Percentiles rank a stretch among this genome's conserved stretches.
These are phyloP conservation scores for Dipteronia sinensis DNA, from an alignment of 345 rosid species.

Conservation along the genomic window DNA sequence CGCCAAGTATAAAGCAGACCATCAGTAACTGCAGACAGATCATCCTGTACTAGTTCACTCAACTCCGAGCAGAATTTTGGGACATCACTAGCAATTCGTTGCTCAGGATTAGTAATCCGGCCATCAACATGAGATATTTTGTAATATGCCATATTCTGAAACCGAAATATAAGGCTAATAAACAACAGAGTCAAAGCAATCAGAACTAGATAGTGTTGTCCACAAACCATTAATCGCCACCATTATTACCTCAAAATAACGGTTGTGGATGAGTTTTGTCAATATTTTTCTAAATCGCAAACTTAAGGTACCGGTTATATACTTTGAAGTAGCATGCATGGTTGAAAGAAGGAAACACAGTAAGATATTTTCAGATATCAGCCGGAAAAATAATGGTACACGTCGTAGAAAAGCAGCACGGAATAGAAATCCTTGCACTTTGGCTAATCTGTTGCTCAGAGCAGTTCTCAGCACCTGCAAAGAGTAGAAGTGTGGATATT, in stretches of 20 bases:
- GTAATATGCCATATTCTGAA: slow-evolving; percentile 98
- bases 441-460: slow-evolving; percentile 93
- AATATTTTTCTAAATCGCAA: slow-evolving; percentile 86
- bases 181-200: slow-evolving; percentile 11
- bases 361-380: slow-evolving; percentile 88
- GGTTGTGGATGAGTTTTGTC: slow-evolving; percentile 84
- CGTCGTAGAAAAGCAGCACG: slow-evolving; percentile 96
- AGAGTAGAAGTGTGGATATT: slow-evolving; percentile 16
- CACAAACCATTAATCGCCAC: background rate
- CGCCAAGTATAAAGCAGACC: slow-evolving; percentile 93
- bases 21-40: slow-evolving; percentile 86
- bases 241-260: slow-evolving; percentile 78
- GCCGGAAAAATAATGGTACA: slow-evolving; percentile 76
- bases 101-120: slow-evolving; percentile 90
- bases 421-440: slow-evolving; percentile 96
- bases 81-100: slow-evolving; percentile 92
- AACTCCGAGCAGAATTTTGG: slow-evolving; percentile 96
- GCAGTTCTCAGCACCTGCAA: slow-evolving; percentile 84
- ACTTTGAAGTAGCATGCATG: slow-evolving; percentile 84
- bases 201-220: slow-evolving; percentile 3
- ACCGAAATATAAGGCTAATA: slow-evolving; percentile 24
- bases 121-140: slow-evolving; percentile 96
- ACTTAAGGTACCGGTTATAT: slow-evolving; percentile 82
- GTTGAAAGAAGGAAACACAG: slow-evolving; percentile 87
- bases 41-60: slow-evolving; percentile 92